Conservation (phyloP, 2,329 filamentous ascomycete species). For the Cryphonectria japonica region DNA sequence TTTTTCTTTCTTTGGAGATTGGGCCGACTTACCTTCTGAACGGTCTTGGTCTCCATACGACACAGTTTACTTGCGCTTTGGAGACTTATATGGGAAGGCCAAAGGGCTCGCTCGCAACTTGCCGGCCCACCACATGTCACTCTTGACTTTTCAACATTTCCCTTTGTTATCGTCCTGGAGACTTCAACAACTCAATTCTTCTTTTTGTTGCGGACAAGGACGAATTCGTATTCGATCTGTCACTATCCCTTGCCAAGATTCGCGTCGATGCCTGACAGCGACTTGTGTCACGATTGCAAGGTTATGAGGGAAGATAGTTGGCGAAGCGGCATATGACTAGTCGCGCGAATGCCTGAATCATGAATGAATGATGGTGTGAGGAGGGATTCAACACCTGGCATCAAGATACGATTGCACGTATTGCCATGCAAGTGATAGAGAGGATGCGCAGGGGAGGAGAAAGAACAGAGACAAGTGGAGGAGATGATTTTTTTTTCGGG, state of each 20-base stretch:
- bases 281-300: constrained; percentile 3
- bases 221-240: background rate
- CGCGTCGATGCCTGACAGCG: constrained; percentile 5
- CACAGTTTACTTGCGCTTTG: background rate
- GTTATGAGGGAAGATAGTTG: background rate
- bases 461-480: background rate
- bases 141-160: constrained; percentile 6
- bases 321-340: background rate
- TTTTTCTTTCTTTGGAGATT: background rate
- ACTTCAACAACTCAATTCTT: constrained; percentile 23
- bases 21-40: constrained; percentile 16
- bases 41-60: background rate
- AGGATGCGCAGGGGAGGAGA: background rate
- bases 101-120: constrained; percentile 4
- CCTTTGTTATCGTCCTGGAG: constrained; percentile 18
- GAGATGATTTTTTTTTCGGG: background rate
- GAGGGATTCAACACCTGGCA: constrained; percentile 7
- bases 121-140: background rate
- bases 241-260: constrained; percentile 15
- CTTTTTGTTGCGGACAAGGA: background rate
- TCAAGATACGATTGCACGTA: constrained; percentile 15
- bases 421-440: constrained; percentile 22
- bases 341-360: background rate
- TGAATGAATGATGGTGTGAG: constrained; percentile 6
- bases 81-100: constrained; percentile 9